Evolutionary conservation across 495 filamentous ascomycete species (phyloP), one percentile per base, ranked within the genome.

Genomic region (Talaromyces wortmannii): DNA sequence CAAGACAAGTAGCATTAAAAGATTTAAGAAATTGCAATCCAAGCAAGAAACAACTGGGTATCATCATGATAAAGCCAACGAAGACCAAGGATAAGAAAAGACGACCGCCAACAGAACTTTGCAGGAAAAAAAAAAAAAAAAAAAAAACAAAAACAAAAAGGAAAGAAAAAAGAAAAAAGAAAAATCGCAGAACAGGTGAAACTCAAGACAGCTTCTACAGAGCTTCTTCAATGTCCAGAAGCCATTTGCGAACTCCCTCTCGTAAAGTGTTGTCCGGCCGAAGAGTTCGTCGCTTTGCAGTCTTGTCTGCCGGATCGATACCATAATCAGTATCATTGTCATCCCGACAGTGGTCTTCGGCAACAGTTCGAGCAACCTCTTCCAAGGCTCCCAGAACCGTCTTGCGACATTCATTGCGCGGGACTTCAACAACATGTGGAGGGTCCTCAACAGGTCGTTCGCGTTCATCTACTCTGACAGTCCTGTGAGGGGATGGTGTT

Each of bases 191-290:
- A 53, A 46, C 48, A 46, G 12, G 31, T 12, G 33, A 36, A 36
- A 36, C 12, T 36, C n/a, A 23, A 23, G 23, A 23, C 23, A 3
- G 31, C 52, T 12, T 54, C 57, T 63, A 77, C 67, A 72, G 74
- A 49, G 68, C 65, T 56, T 78, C 72, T 58, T 85, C 83, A 7
- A 83, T 80, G 59, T 80, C 77, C 45, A 71, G 66, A 57, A 87
- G 74, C 85, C 85, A 88, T 61, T 72, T 78, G 42, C 82, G 74
- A 46, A 88, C 79, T 6, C 83, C 85, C 57, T 88, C 83, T 49
- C 83, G 73, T 50, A 88, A 60, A 7, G 81, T 80, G 58, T 81
- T 84, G 49, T 85, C 82, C 8, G 67, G 66, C 16, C 73, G 73
- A 47, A 67, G 56, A 50, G 69, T 68, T 56, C 63, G 64, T 15